These are phyloP conservation scores for Cadophora gregata DNA, from an alignment of 2,329 filamentous ascomycete genomes.

Conservation along the genomic window DNA sequence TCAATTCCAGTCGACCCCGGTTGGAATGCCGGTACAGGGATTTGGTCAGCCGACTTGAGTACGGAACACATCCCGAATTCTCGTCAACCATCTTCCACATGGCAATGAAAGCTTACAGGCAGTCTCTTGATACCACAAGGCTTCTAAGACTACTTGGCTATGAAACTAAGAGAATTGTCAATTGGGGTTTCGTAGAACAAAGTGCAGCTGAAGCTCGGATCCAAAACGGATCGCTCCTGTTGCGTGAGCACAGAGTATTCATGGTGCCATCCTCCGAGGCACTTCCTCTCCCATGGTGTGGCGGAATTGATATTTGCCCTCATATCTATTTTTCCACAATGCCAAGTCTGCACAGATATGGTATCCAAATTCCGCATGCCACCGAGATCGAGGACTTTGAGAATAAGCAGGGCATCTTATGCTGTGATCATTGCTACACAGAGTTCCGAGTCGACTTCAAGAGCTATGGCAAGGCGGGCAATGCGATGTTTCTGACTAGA, in stretches of 20 bases:
- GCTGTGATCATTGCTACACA: slow-evolving; percentile 25
- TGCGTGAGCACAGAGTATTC: slow-evolving; percentile 30
- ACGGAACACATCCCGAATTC: slow-evolving; percentile 11
- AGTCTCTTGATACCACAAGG: slow-evolving; percentile 13
- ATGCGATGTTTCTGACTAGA: slow-evolving; percentile 28
- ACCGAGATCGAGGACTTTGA: slow-evolving; percentile 18
- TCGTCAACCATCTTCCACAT: slow-evolving; percentile 28
- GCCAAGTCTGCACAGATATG: slow-evolving; percentile 5
- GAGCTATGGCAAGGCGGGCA: slow-evolving; percentile 21
- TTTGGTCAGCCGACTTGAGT: neutral
- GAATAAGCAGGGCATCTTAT: slow-evolving; percentile 26
- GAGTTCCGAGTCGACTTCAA: slow-evolving; percentile 30
- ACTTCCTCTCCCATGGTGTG: slow-evolving; percentile 21
- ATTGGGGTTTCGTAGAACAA: slow-evolving; percentile 15
- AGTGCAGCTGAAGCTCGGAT: slow-evolving; percentile 21
- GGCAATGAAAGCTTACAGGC: slow-evolving; percentile 31
- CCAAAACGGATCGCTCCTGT: slow-evolving; percentile 22
- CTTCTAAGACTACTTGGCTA: slow-evolving; percentile 16
- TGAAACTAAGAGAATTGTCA: neutral
- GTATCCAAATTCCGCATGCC: slow-evolving; percentile 19
- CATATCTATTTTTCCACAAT: slow-evolving; percentile 15
- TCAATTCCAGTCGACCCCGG: neutral
- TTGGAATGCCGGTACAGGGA: slow-evolving; percentile 21
- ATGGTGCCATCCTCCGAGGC: slow-evolving; percentile 22
- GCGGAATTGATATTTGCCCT: slow-evolving; percentile 20